Evolutionary conservation across 208 protist species (phyloP).

Genomic region (Trichomonas vaginalis): DNA sequence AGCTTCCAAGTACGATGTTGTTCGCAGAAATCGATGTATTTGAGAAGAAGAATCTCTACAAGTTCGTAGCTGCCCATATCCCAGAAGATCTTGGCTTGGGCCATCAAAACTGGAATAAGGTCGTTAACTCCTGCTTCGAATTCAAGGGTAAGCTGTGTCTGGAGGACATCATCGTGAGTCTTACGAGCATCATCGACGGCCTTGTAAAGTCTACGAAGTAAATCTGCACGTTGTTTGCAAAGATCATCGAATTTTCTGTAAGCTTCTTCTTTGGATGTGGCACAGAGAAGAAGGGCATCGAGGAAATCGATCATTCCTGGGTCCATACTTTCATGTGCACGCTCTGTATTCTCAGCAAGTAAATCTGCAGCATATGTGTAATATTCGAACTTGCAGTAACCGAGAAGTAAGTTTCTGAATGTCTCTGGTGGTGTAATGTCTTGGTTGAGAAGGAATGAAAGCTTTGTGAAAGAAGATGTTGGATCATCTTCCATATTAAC

Average conservation of each 20-base stretch:
- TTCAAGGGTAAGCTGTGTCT: not conserved
- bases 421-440: constrained; percentile 80
- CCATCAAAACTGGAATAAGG: constrained; percentile 76
- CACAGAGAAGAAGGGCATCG: not conserved
- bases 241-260: constrained; percentile 4
- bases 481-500: constrained; percentile 82
- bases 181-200: not conserved
- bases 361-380: constrained; percentile 80
- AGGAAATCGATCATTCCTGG: not conserved
- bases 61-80: constrained; percentile 79
- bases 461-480: constrained; percentile 70
- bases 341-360: constrained; percentile 63
- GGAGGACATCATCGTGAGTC: not conserved
- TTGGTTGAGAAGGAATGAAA: constrained; percentile 75
- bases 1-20: constrained; percentile 32
- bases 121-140: constrained; percentile 57
- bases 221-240: not conserved
- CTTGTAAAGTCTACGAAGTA: not conserved
- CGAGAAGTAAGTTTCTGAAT: constrained; percentile 80
- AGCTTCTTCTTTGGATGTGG: not conserved
- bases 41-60: constrained; percentile 70
- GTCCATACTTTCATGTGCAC: not conserved
- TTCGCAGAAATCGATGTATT: constrained; percentile 52
- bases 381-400: constrained; percentile 83
- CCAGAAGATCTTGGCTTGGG: constrained; percentile 85